Conservation (phyloP, 2,329 filamentous ascomycete species). For the Phialemoniopsis sp. region DNA sequence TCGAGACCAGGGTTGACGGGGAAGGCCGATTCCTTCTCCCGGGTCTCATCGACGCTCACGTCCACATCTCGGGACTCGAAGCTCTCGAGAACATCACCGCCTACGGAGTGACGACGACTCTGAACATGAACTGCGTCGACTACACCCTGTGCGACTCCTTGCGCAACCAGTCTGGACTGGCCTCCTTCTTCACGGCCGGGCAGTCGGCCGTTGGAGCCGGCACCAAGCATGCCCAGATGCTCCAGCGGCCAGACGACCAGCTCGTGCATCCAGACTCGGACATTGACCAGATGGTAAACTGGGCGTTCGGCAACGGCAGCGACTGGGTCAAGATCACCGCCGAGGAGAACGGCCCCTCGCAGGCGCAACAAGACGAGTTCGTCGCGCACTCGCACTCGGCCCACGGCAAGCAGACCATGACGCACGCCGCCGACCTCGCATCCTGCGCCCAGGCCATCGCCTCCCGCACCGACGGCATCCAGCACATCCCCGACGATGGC, state of each 20-base stretch:
- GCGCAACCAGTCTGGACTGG: neutral
- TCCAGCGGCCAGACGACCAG: neutral
- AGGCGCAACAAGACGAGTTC: slow-evolving; percentile 15
- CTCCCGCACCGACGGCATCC: slow-evolving; percentile 20
- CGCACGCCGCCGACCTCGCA: slow-evolving; percentile 16
- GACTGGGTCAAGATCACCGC: slow-evolving; percentile 23
- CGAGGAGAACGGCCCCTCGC: slow-evolving; percentile 14
- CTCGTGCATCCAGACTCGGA: slow-evolving; percentile 1
- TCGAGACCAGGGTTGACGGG: slow-evolving; percentile 14
- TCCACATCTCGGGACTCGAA: slow-evolving; percentile 15
- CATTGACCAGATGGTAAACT: slow-evolving; percentile 10
- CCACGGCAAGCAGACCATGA: slow-evolving; percentile 16
- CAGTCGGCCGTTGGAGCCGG: neutral
- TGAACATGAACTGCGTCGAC: slow-evolving; percentile 19
- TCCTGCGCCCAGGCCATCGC: slow-evolving; percentile 17
- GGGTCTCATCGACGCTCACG: slow-evolving; percentile 21
- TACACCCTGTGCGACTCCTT: slow-evolving; percentile 31
- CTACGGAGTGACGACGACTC: slow-evolving; percentile 18
- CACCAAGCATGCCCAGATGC: neutral
- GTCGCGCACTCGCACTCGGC: slow-evolving; percentile 15
- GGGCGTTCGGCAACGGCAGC: slow-evolving; percentile 11
- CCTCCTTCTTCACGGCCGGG: neutral
- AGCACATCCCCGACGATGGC: slow-evolving; percentile 9
- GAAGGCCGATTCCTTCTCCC: slow-evolving; percentile 18
- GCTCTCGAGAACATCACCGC: slow-evolving; percentile 15